Conservation (phyloP, 768 basidiomycete genomes). For the Naematelia encephala region DNA sequence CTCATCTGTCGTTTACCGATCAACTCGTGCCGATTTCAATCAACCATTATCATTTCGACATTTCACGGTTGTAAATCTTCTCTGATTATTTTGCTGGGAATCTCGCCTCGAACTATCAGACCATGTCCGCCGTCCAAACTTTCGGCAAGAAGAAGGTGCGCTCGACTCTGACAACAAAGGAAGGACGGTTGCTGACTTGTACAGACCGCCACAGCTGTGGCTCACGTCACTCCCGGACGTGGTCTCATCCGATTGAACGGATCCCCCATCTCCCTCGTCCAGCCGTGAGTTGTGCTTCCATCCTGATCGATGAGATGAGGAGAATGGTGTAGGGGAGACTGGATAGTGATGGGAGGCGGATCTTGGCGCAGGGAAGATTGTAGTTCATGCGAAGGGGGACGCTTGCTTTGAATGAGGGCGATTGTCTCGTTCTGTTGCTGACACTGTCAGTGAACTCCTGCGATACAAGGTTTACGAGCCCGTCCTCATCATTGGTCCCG, state of each 20-base stretch:
- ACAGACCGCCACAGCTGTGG: slow-evolving; percentile 96
- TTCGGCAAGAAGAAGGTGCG: slow-evolving; percentile 99
- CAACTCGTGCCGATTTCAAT: too few relatives aligned
- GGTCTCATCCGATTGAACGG: slow-evolving; percentile 96
- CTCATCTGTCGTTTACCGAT: too few relatives aligned
- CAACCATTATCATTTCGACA: neutral
- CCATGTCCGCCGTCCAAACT: slow-evolving; percentile 78
- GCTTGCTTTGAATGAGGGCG: too few relatives aligned
- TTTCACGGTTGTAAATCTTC: neutral
- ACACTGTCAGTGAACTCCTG: slow-evolving; percentile 60
- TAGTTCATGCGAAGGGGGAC: too few relatives aligned
- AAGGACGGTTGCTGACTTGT: neutral
- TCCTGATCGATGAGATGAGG: neutral
- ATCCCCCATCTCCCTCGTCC: slow-evolving; percentile 90
- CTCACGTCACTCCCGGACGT: slow-evolving; percentile 92
- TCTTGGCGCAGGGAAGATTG: too few relatives aligned
- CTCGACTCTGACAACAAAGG: neutral
- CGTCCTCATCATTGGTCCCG: slow-evolving; percentile 86
- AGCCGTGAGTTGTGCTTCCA: slow-evolving; percentile 57
- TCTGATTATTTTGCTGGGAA: too few relatives aligned
- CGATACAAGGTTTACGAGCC: slow-evolving; percentile 99
- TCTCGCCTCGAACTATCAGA: slow-evolving; percentile 12
- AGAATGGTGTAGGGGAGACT: neutral
- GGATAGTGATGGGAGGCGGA: neutral
- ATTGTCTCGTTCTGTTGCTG: neutral